phyloP scores from a whole-genome alignment of 2,329 filamentous ascomycete species.

The Nannizziopsis barbatae region DNA sequence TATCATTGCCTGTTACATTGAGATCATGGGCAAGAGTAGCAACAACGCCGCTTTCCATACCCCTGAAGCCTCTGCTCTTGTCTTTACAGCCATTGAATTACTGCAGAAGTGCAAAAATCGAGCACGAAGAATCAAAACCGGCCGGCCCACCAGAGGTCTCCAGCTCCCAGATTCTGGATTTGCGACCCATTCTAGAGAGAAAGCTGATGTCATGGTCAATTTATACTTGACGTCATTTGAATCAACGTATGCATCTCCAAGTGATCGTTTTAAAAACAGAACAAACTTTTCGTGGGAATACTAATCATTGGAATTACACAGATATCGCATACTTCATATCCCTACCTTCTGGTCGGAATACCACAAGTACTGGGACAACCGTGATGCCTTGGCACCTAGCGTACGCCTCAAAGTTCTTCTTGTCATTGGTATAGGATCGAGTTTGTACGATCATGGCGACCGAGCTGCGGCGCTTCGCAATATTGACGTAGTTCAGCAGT shows the following conservation, averaged over 20 bases:
- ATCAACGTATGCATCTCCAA: constrained; percentile 17
- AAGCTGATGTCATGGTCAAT: constrained; percentile 14
- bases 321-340: background rate
- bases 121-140: constrained; percentile 15
- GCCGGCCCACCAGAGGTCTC: constrained; percentile 15
- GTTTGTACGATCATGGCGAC: constrained; percentile 7
- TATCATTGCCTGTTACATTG: constrained; percentile 8
- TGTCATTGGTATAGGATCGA: background rate
- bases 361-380: background rate
- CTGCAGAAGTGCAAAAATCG: constrained; percentile 16
- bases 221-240: constrained; percentile 22
- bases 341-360: background rate
- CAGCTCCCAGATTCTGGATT: constrained; percentile 1
- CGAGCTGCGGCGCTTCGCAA: constrained; percentile 7
- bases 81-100: background rate
- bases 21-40: no score
- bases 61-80: constrained; percentile 1
- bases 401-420: constrained; percentile 1
- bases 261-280: no score
- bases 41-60: constrained; percentile 5
- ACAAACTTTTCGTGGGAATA: no score
- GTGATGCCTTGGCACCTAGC: background rate
- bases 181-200: constrained; percentile 16
- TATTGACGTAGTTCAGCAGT: constrained; percentile 34
- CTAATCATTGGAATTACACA: no score